Base-by-base conservation (phyloP, 805 yeast species). In the Candida sithepensis region DNA sequence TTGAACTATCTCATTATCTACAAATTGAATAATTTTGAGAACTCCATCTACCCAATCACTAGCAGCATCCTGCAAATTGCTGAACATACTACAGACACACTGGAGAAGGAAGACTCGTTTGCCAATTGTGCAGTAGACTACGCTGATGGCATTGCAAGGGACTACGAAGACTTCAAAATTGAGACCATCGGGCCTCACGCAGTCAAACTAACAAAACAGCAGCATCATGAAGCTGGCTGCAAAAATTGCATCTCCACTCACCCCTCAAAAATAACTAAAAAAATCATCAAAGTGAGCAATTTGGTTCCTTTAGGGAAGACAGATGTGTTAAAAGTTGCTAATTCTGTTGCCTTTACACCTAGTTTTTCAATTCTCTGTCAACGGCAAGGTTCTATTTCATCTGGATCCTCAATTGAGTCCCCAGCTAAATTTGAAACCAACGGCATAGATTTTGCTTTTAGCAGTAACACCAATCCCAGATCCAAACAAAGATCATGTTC, bases 101-200 rank as follows among this genome's bases (percentile, higher is more conserved):
- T 33, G 13, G 41, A 39, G 14, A 14, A 21, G 16, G 23, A 6
- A 44, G 46, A 12, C 33, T 45, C 43, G 1, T 41, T 38, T n/a
- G 9, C 47, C 6, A 60, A 59, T 30, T 55, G 58, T 45, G 42
- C 50, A 32, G 45, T 62, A 13, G 56, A 55, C 7, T 48, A 46
- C 19, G 46, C 41, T 26, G 59, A 52, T 13, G 48, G 44, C 8
- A 32, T 37, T 10, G 48, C 28, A 2, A 47, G 39, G 19, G 51
- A 49, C 13, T 55, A 54, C 44, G 67, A 64, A 39, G 66, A 65
- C 38, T 60, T 63, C 44, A 47, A 46, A 18, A 49, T 65, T 10
- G 56, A 56, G 41, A 41, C 55, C 22, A 42, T 50, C 13, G 52
- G 49, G 12, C 53, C 51, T n/a, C 49, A 51, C 13, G 49, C 59